Evolutionary conservation across 2,329 filamentous ascomycete species (phyloP), one percentile per base, ranked within the genome.

Genomic region (Cercospora sojina): DNA sequence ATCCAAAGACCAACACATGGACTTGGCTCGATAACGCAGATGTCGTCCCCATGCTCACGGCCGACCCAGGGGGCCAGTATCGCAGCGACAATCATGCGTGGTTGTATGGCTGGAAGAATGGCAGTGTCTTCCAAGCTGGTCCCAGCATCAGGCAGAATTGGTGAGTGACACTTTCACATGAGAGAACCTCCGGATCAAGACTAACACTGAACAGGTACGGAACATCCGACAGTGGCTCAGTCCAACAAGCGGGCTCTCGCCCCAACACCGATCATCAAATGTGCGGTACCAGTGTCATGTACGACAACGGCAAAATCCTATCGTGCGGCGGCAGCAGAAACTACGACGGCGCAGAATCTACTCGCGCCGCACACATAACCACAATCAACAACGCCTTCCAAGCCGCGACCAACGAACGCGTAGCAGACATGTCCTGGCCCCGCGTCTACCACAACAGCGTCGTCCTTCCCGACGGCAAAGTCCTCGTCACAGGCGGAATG

Each of bases 291-390:
- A 82, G 82, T 3, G 80, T 85, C 67, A 87, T 88, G 84, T 87
- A 83, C 69, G 85, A 88, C 69, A 84, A 84, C 1, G 85, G 86
- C 38, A 85, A 86, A 72, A 86, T 87, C 31, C 75, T 87, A 1
- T 81, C 83, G 0, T 75, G 80, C 10, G 85, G 86, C 6, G 85
- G 85, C 10, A 76, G 82, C 0, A 74, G 79, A 0, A 76, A 78
- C 38, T 87, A 86, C 35, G 69, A 80, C 61, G 76, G 77, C n/a
- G 65, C 74, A 7, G 81, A 81, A 0, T 81, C 80, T 0, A 75
- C 74, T 5, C 79, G 80, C 65, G 83, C 84, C 0, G 3, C 53
- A 5, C 80, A 85, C 69, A 69, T 86, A 67, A 82, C 86, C 35
- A 85, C 83, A 0, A 75, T 87, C 23, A 78, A 74, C 32, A 2